Conservation (phyloP, 129 eudicot species). For the Kitagawia praeruptora region DNA sequence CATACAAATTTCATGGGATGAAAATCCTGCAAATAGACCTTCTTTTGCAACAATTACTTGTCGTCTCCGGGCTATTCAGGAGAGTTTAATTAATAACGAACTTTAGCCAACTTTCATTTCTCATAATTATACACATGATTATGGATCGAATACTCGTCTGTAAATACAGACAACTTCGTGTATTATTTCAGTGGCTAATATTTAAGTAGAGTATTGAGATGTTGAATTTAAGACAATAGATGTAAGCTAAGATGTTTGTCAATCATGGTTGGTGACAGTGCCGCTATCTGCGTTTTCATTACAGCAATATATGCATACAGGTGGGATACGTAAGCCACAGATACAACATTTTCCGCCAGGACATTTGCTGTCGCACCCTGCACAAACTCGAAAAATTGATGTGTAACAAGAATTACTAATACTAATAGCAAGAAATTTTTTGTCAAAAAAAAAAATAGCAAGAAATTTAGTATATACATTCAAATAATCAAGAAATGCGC, state of each 20-base stretch:
- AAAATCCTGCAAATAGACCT: conserved; percentile 52
- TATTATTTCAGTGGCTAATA: background rate
- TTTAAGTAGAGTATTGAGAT: background rate
- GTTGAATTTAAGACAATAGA: background rate
- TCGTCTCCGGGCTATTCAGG: conserved; percentile 29
- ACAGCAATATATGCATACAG: background rate
- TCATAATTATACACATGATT: background rate
- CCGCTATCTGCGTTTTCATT: background rate
- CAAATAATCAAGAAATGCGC: too few species aligned
- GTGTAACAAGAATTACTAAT: background rate
- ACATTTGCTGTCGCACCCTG: background rate
- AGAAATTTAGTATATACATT: too few species aligned
- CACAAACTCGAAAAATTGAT: background rate
- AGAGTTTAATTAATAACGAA: background rate
- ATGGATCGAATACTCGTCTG: background rate
- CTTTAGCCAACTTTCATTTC: conserved; percentile 1
- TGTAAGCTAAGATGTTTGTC: background rate
- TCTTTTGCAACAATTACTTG: conserved; percentile 47
- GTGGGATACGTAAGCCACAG: background rate
- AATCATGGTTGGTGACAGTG: background rate
- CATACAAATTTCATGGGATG: conserved; percentile 54
- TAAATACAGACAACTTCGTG: background rate
- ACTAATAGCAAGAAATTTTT: too few species aligned
- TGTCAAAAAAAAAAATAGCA: too few species aligned
- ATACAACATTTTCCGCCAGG: background rate